Conservation (phyloP, 2,329 filamentous ascomycete species). For the Ophiostoma sp. region DNA sequence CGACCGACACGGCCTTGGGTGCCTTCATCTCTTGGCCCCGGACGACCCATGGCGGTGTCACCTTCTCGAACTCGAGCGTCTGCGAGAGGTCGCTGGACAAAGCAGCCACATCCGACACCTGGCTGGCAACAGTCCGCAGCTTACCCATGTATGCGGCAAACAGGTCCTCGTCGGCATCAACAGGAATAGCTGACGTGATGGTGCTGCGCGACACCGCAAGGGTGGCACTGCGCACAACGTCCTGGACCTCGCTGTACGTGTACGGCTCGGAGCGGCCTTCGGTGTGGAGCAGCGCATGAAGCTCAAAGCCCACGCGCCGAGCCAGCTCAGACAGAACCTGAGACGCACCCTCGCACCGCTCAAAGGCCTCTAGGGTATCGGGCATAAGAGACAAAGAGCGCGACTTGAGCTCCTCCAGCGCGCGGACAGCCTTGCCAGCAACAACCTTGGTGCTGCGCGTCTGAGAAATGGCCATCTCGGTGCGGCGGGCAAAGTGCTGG, state of each 20-base stretch:
- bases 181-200: not conserved
- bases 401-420: constrained; percentile 70
- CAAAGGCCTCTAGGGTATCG: constrained; percentile 64
- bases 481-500: constrained; percentile 62
- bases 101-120: constrained; percentile 65
- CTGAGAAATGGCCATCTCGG: constrained; percentile 66
- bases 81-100: constrained; percentile 66
- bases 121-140: constrained; percentile 58
- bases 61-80: constrained; percentile 73
- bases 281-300: constrained; percentile 63
- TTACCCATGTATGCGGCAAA: constrained; percentile 64
- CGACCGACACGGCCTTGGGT: constrained; percentile 73
- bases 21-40: constrained; percentile 75
- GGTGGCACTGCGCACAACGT: constrained; percentile 55
- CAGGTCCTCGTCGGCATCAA: constrained; percentile 56
- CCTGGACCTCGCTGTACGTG: constrained; percentile 61
- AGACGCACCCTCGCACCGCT: constrained; percentile 60
- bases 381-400: constrained; percentile 68
- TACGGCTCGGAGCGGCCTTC: constrained; percentile 65
- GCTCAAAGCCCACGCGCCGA: constrained; percentile 59
- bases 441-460: constrained; percentile 80
- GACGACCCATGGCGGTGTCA: constrained; percentile 73
- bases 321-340: constrained; percentile 61
- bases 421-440: constrained; percentile 69
- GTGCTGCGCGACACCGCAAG: constrained; percentile 23